Evolutionary conservation across 2,329 filamentous ascomycete species (phyloP).

Genomic region (Talaromyces marneffei): DNA sequence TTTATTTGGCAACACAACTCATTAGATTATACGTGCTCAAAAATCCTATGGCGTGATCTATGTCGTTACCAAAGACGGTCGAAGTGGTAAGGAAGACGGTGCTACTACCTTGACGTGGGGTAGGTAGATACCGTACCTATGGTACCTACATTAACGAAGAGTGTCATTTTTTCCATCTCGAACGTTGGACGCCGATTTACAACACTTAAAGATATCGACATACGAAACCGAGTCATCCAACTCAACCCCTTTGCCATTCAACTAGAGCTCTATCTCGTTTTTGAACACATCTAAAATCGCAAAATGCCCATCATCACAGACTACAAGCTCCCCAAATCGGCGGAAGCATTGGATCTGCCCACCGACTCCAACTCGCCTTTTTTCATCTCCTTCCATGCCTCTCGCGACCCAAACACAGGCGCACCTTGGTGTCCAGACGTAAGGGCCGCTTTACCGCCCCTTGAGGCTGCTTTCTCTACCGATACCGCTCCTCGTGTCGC

Average conservation of each 20-base stretch:
- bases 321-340: slow-evolving; percentile 19
- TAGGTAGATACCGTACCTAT: no score
- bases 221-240: neutral
- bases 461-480: slow-evolving; percentile 27
- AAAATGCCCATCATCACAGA: slow-evolving; percentile 27
- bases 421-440: slow-evolving; percentile 40
- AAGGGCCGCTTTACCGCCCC: slow-evolving; percentile 30
- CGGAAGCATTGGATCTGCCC: slow-evolving; percentile 25
- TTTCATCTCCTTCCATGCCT: slow-evolving; percentile 37
- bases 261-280: neutral
- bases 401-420: slow-evolving; percentile 30
- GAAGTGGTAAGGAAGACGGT: neutral
- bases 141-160: neutral
- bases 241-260: neutral
- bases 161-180: neutral
- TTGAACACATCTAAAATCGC: neutral
- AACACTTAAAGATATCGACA: neutral
- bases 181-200: neutral
- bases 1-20: neutral
- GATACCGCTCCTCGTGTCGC: slow-evolving; percentile 22
- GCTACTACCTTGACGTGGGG: neutral
- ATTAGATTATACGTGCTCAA: neutral
- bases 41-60: neutral
- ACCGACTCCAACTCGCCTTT: slow-evolving; percentile 18
- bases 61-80: neutral